Evolutionary conservation across 2,329 filamentous ascomycete species (phyloP).

Genomic region (Fonsecaea monophora): DNA sequence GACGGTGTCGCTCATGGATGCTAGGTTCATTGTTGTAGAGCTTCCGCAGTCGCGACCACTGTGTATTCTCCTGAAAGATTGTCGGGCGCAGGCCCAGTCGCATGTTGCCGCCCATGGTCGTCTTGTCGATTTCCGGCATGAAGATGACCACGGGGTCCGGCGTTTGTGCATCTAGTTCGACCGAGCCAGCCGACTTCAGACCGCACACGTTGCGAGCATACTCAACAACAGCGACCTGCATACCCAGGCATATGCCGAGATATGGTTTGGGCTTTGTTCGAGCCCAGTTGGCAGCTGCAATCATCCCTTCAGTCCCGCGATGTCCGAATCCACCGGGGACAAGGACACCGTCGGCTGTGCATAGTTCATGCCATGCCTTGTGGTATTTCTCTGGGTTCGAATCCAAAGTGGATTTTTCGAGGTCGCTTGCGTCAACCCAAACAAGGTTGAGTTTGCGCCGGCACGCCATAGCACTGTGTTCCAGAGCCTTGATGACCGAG

Average conservation of each 20-base stretch:
- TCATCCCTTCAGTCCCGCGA: slow-evolving; percentile 88
- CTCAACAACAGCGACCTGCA: slow-evolving; percentile 93
- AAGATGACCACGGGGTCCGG: slow-evolving; percentile 78
- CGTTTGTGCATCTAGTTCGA: slow-evolving; percentile 63
- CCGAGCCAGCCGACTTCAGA: slow-evolving; percentile 63
- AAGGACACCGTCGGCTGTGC: slow-evolving; percentile 65
- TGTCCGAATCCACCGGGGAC: slow-evolving; percentile 75
- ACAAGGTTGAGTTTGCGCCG: slow-evolving; percentile 77
- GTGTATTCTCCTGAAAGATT: slow-evolving; percentile 74
- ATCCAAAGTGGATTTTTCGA: slow-evolving; percentile 71
- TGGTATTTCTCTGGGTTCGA: slow-evolving; percentile 76
- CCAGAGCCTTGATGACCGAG: slow-evolving; percentile 81
- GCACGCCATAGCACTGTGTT: slow-evolving; percentile 90
- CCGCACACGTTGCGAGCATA: slow-evolving; percentile 78
- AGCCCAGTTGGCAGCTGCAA: slow-evolving; percentile 84
- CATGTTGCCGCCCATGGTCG: slow-evolving; percentile 86
- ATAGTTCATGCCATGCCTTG: slow-evolving; percentile 82
- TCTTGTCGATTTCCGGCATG: slow-evolving; percentile 86
- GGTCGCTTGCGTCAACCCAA: slow-evolving; percentile 83
- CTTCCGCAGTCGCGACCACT: slow-evolving; percentile 78
- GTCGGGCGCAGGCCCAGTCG: slow-evolving; percentile 77
- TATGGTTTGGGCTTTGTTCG: slow-evolving; percentile 81
- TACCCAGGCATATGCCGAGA: slow-evolving; percentile 87
- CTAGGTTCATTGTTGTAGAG: slow-evolving; percentile 64
- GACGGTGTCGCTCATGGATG: slow-evolving; percentile 79